Conservation (phyloP, 352 stramenopile species). For the Phytopythium sindhum region DNA sequence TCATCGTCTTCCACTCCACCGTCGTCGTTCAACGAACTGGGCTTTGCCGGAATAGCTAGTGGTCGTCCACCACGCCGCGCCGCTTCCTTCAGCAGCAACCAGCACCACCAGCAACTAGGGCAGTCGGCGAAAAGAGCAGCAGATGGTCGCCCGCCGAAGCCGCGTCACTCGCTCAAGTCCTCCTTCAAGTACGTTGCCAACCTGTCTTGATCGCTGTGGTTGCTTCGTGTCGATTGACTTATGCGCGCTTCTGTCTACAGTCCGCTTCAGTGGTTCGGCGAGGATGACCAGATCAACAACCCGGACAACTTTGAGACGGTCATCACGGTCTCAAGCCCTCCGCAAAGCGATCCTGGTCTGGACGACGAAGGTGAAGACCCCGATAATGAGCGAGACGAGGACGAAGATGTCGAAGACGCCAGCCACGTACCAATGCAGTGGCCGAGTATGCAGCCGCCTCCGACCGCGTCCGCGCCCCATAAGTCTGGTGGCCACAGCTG, state of each 20-base stretch:
- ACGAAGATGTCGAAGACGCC: not conserved
- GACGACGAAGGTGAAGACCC: conserved; percentile 21
- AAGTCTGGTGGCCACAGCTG: conserved; percentile 10
- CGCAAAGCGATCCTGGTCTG: conserved; percentile 11
- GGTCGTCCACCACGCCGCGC: conserved; percentile 16
- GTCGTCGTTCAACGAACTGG: not conserved
- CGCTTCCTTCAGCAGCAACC: conserved; percentile 44
- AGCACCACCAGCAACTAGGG: conserved; percentile 36
- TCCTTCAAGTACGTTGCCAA: conserved; percentile 5
- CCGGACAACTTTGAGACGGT: conserved; percentile 53
- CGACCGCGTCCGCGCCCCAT: not conserved
- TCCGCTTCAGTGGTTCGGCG: conserved; percentile 44
- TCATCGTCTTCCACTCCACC: conserved; percentile 10
- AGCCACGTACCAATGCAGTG: not conserved
- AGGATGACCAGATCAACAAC: conserved; percentile 58
- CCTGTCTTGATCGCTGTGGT: not conserved
- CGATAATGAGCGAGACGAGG: conserved; percentile 9
- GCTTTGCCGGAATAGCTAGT: not conserved
- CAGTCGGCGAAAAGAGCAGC: not conserved
- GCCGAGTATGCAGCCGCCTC: conserved; percentile 2
- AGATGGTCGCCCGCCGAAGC: not conserved
- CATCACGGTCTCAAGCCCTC: conserved; percentile 28
- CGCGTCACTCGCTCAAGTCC: conserved; percentile 1
- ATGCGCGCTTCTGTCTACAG: not conserved
- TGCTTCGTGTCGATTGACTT: not conserved